Percentiles rank a stretch among this genome's conserved stretches.
These are phyloP conservation scores for Papiliotrema fonsecae DNA, from an alignment of 1,284 basidiomycete genomes.

Conservation along the genomic window DNA sequence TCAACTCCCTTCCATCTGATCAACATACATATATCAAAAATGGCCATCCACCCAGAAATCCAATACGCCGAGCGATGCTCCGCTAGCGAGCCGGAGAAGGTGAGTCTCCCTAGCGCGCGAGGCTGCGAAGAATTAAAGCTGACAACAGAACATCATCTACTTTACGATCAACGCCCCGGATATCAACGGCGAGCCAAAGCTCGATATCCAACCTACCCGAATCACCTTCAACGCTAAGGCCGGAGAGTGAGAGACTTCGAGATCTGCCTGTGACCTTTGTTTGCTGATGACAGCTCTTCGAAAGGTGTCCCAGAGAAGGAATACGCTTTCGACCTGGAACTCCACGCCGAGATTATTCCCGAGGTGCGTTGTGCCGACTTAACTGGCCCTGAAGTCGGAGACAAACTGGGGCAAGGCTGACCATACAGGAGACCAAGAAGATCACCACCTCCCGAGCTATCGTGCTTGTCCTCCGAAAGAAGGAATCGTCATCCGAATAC, in stretches of 20 bases:
- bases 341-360: conserved; percentile 67
- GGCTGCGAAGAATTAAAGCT: conserved; percentile 49
- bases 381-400: neutral
- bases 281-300: conserved; percentile 44
- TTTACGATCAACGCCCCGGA: conserved; percentile 80
- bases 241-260: conserved; percentile 57
- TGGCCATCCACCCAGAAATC: conserved; percentile 68
- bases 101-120: conserved; percentile 39
- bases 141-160: conserved; percentile 68
- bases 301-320: conserved; percentile 58
- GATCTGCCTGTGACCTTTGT: neutral
- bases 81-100: conserved; percentile 62
- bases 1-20: neutral
- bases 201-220: conserved; percentile 59
- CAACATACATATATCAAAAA: conserved; percentile 15
- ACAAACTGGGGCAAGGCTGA: neutral
- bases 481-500: conserved; percentile 66
- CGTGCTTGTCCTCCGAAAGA: conserved; percentile 69
- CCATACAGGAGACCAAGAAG: conserved; percentile 60
- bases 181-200: conserved; percentile 61
- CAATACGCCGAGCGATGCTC: conserved; percentile 88
- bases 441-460: conserved; percentile 63
- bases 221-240: conserved; percentile 68
- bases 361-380: conserved; percentile 54
- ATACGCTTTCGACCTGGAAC: conserved; percentile 67